A percentile compares a stretch with the other conserved stretches of the same genome.
These are phyloP conservation scores for Monoraphidium neglectum DNA, from an alignment of 139 green algal genomes.

Conservation along the genomic window DNA sequence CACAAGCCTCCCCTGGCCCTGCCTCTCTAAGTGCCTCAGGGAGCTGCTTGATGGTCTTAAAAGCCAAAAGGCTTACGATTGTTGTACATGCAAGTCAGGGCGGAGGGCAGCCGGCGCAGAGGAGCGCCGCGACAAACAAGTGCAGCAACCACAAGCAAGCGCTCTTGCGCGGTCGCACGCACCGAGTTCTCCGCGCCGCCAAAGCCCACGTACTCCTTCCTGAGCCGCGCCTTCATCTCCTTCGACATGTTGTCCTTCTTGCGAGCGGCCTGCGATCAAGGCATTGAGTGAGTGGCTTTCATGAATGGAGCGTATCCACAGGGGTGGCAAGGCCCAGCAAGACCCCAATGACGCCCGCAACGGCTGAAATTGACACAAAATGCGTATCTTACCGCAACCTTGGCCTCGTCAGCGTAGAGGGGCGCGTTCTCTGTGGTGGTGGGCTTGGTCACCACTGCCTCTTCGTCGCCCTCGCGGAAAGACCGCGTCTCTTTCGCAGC, in stretches of 20 bases:
- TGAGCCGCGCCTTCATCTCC: slow-evolving; percentile 62
- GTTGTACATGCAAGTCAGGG: background rate
- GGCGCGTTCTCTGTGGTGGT: slow-evolving; percentile 8
- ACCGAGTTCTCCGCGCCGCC: slow-evolving; percentile 63
- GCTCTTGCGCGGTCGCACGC: background rate
- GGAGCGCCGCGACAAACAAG: background rate
- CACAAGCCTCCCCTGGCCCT: too few relatives aligned
- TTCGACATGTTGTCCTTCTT: slow-evolving; percentile 58
- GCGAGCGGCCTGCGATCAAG: too few relatives aligned
- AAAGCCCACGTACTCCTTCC: slow-evolving; percentile 59
- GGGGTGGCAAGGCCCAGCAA: background rate
- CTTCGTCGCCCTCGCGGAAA: slow-evolving; percentile 23
- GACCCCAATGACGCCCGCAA: background rate
- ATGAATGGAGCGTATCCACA: background rate
- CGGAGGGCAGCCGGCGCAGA: background rate
- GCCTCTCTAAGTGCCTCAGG: too few relatives aligned
- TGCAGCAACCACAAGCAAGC: background rate
- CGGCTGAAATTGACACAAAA: too few relatives aligned
- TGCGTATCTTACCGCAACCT: background rate
- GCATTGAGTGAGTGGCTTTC: too few relatives aligned
- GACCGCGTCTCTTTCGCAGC: too few relatives aligned
- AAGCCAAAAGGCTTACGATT: too few relatives aligned
- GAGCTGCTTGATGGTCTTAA: too few relatives aligned
- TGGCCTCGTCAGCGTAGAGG: slow-evolving; percentile 12
- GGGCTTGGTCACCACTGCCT: slow-evolving; percentile 9